These are phyloP conservation scores for Mychonastes homosphaera DNA, from an alignment of 139 green algal species.

Conservation along the genomic window DNA sequence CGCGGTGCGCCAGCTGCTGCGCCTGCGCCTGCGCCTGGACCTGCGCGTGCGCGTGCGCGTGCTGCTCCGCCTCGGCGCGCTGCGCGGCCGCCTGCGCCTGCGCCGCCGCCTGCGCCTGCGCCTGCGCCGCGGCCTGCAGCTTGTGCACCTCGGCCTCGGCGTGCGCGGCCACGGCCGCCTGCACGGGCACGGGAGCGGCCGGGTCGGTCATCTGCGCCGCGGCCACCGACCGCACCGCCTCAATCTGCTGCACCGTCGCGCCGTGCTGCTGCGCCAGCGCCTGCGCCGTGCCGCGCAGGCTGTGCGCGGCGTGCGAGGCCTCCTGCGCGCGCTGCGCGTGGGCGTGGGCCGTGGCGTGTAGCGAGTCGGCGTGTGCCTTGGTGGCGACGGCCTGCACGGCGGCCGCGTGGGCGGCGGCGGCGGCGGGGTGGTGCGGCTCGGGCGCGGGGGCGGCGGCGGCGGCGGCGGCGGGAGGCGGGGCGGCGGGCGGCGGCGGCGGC, in stretches of 20 bases:
- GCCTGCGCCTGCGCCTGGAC: conserved; percentile 33
- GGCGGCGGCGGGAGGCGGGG: no score
- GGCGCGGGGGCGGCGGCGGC: no score
- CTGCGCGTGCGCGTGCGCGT: conserved; percentile 41
- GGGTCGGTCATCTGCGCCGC: conserved; percentile 25
- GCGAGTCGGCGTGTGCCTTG: conserved; percentile 9
- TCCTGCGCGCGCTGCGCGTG: conserved; percentile 14
- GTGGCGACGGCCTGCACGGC: neutral
- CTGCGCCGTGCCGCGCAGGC: conserved; percentile 32
- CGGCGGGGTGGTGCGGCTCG: neutral
- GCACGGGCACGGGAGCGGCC: no score
- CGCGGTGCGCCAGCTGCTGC: conserved; percentile 21
- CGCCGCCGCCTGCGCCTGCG: conserved; percentile 19
- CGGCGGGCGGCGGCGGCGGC: no score
- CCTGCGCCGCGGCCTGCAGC: conserved; percentile 20
- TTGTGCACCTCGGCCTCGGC: conserved; percentile 29
- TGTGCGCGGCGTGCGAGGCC: conserved; percentile 26
- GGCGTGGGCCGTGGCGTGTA: conserved; percentile 23
- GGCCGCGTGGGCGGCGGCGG: no score
- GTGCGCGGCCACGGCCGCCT: conserved; percentile 14
- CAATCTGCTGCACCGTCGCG: conserved; percentile 23
- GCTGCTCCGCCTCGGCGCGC: conserved; percentile 25
- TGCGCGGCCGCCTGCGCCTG: conserved; percentile 29
- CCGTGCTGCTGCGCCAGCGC: conserved; percentile 19
- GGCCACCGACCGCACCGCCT: conserved; percentile 19